These are phyloP conservation scores for Xylaria hypoxylon DNA, from an alignment of 2,329 filamentous ascomycete genomes.

Conservation along the genomic window DNA sequence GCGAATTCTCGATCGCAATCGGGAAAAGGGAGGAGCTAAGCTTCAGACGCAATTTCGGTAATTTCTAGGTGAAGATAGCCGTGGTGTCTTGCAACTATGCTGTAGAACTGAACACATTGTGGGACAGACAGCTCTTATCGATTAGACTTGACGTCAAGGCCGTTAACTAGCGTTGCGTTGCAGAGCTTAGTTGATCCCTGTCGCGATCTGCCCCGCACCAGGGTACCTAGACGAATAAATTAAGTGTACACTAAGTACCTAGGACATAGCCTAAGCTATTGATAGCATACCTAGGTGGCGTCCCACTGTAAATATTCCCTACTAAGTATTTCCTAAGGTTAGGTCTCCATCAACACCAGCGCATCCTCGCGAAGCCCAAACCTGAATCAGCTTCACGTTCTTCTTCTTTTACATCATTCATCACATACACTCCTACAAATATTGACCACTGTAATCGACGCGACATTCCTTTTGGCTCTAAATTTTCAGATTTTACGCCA, in stretches of 20 bases:
- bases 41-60: neutral
- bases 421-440: neutral
- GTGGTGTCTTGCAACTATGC: slow-evolving; percentile 2
- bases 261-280: neutral
- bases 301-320: slow-evolving; percentile 40
- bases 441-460: neutral
- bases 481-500: slow-evolving; percentile 45
- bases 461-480: slow-evolving; percentile 16
- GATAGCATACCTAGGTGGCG: neutral
- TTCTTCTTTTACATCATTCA: slow-evolving; percentile 1
- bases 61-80: slow-evolving; percentile 6
- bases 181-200: neutral
- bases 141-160: slow-evolving; percentile 44
- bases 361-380: slow-evolving; percentile 6
- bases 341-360: slow-evolving; percentile 19
- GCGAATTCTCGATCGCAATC: slow-evolving; percentile 6
- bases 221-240: neutral
- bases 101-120: slow-evolving; percentile 45
- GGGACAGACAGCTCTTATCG: slow-evolving; percentile 38
- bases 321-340: too few species aligned
- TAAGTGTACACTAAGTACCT: neutral
- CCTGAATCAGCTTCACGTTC: slow-evolving; percentile 4
- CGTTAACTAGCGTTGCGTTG: neutral
- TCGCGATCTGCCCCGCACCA: slow-evolving; percentile 18
- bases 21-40: neutral